Percentiles rank a stretch among this genome's conserved stretches.
Evolutionary conservation across 257 asterid species (phyloP).

Genomic region (Euphrasia confusa): DNA sequence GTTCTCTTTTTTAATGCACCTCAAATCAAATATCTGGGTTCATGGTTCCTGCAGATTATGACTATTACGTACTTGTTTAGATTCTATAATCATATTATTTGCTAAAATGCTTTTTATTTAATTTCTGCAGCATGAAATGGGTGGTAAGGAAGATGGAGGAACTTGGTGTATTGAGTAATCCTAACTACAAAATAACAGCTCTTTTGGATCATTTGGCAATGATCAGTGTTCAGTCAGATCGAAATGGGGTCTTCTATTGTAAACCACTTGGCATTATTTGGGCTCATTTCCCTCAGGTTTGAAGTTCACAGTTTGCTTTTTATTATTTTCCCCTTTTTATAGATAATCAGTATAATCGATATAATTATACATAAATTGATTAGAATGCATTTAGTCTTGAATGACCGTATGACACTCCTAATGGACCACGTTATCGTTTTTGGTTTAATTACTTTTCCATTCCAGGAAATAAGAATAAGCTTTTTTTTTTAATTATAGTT

Average conservation of each 20-base stretch:
- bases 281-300: conserved; percentile 85
- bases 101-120: conserved; percentile 20
- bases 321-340: not conserved
- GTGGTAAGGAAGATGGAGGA: conserved; percentile 87
- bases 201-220: conserved; percentile 84
- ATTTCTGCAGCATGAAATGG: conserved; percentile 84
- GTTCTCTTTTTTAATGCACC: too few species aligned
- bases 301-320: not conserved
- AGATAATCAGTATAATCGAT: not conserved
- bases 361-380: not conserved
- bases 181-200: conserved; percentile 83
- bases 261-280: conserved; percentile 94
- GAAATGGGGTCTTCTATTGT: conserved; percentile 79
- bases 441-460: not conserved
- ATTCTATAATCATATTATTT: not conserved
- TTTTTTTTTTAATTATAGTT: not conserved
- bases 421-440: not conserved
- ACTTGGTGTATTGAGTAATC: conserved; percentile 83
- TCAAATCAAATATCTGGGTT: not conserved
- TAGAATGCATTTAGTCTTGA: not conserved
- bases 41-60: not conserved
- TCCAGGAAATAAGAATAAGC: not conserved
- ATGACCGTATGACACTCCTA: not conserved
- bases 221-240: conserved; percentile 86
- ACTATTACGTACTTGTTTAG: not conserved